Base-by-base conservation (phyloP, 768 basidiomycete species). In the Lactifluus rugatus region DNA sequence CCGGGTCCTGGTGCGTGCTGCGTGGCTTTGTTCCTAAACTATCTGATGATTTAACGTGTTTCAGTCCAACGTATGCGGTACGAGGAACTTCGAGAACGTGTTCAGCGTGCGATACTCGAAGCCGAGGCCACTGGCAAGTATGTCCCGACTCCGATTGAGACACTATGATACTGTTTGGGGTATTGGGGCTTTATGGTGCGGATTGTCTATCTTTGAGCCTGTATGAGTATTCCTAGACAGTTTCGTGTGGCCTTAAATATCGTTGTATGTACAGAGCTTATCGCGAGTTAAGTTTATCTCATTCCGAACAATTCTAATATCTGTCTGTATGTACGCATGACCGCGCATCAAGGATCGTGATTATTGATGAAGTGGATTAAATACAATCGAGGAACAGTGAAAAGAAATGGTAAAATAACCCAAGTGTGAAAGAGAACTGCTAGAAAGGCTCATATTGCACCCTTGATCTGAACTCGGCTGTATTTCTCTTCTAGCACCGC, bases 401-500 rank as follows among this genome's bases (percentile, higher is more conserved):
- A n/a, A 4, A 39, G 21, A 28, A 25, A 42, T 25, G 62, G 52
- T 55, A 52, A 42, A 54, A 54, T 53, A n/a, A n/a, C n/a, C n/a
- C n/a, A n/a, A n/a, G n/a, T n/a, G n/a, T n/a, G n/a, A n/a, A n/a
- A n/a, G 48, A 42, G 57, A 51, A 39, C 48, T 16, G 46, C 17
- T 50, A 42, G 34, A 64, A 32, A 50, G 11, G 63, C 54, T 75
- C 76, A 93, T 73, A 95, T 87, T 68, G 93, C 92, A 65, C 95
- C 95, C 76, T 84, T 93, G 72, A 98, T 91, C 66, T 82, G 83
- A 58, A 96, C 83, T 70, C 85, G 90, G 63, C 86, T 79, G 70
- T 91, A 92, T 72, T 86, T 93, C 65, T 84, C 81, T 65, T 89
- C 88, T 68, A 84, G 82, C 14, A 78, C 81, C 64, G 81, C 78